Percentiles rank a stretch among this genome's conserved stretches.
phyloP scores from a whole-genome alignment of 1,284 basidiomycete species.

The Sanguinoderma infundibulare region DNA sequence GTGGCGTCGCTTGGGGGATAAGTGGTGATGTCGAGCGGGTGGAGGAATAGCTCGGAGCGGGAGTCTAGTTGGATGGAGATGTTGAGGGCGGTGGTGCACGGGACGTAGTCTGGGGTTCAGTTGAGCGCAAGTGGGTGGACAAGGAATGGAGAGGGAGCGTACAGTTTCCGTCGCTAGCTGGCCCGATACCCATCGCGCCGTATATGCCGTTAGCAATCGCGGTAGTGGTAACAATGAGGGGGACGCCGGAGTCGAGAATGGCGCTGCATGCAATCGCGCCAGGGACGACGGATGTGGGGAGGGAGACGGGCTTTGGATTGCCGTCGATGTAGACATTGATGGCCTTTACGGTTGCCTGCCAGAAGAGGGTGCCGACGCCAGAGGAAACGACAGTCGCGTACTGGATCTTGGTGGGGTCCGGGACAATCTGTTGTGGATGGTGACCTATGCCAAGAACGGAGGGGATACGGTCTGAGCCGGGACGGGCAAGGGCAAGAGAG shows the following conservation, averaged over 20 bases:
- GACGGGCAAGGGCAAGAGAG: slow-evolving; percentile 68
- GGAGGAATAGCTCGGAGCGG: slow-evolving; percentile 59
- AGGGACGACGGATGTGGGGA: slow-evolving; percentile 37
- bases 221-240: slow-evolving; percentile 62
- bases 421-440: slow-evolving; percentile 58
- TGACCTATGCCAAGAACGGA: slow-evolving; percentile 68
- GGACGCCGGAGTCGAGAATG: slow-evolving; percentile 71
- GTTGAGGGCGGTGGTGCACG: slow-evolving; percentile 70
- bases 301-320: slow-evolving; percentile 39
- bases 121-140: slow-evolving; percentile 3
- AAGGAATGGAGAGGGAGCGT: slow-evolving; percentile 31
- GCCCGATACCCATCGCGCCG: slow-evolving; percentile 67
- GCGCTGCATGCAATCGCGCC: slow-evolving; percentile 49
- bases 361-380: slow-evolving; percentile 49
- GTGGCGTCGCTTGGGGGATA: slow-evolving; percentile 43
- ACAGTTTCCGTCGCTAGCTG: slow-evolving; percentile 68
- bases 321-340: slow-evolving; percentile 67
- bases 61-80: slow-evolving; percentile 66
- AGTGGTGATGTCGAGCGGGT: slow-evolving; percentile 71
- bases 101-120: slow-evolving; percentile 62
- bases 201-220: slow-evolving; percentile 77
- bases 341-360: slow-evolving; percentile 58
- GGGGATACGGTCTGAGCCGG: slow-evolving; percentile 57
- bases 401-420: slow-evolving; percentile 54
- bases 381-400: slow-evolving; percentile 52